Conservation (phyloP, 225 moss, liverwort and hornwort species). For the Ulota crispa region DNA sequence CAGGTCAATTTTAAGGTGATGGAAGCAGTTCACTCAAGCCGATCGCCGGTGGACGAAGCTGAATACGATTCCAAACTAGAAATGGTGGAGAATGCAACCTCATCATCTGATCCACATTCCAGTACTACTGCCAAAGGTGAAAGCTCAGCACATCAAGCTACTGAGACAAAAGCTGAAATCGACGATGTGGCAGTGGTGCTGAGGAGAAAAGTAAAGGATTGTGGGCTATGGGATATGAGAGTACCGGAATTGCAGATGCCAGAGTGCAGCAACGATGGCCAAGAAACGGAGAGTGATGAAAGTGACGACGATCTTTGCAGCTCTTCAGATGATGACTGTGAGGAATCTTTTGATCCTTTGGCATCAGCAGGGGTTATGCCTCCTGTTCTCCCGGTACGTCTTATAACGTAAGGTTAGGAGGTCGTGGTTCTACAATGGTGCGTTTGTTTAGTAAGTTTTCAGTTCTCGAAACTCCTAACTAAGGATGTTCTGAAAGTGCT, state of each 20-base stretch:
- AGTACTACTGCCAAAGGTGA: not conserved
- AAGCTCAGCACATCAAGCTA: not conserved
- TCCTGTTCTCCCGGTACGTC: constrained; percentile 40
- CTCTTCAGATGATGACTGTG: constrained; percentile 29
- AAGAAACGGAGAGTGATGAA: constrained; percentile 32
- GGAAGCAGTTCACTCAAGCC: constrained; percentile 24
- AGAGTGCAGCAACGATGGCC: constrained; percentile 31
- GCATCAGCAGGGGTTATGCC: constrained; percentile 28
- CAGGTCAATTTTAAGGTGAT: constrained; percentile 15
- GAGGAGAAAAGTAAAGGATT: constrained; percentile 24
- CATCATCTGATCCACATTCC: not conserved
- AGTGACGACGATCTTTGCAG: constrained; percentile 41
- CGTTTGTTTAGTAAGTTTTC: not conserved
- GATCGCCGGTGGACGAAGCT: constrained; percentile 22
- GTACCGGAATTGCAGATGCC: constrained; percentile 20
- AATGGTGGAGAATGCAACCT: not conserved
- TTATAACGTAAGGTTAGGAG: too few relatives aligned
- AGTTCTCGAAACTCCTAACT: too few relatives aligned
- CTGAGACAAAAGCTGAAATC: not conserved
- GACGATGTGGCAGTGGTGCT: not conserved
- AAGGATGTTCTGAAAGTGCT: too few relatives aligned
- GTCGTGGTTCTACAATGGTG: not conserved
- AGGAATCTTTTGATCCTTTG: constrained; percentile 12
- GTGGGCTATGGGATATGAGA: constrained; percentile 10
- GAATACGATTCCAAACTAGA: constrained; percentile 19